These are phyloP conservation scores for Dispira simplex DNA, from an alignment of 192 early-diverging fungal species.

Conservation along the genomic window DNA sequence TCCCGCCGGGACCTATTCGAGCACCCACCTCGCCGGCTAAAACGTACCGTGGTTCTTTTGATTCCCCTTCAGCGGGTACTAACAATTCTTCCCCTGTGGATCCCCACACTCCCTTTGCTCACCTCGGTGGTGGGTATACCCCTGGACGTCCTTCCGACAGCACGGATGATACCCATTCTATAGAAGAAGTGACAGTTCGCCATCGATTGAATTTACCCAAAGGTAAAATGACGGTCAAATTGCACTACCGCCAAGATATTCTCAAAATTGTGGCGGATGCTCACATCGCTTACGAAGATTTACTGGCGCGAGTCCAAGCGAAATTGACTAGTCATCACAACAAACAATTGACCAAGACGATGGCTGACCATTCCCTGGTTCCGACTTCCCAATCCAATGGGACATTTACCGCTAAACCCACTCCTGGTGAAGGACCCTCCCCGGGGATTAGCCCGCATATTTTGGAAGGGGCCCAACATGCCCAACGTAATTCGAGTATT, in stretches of 20 bases:
- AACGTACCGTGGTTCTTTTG: too few relatives aligned
- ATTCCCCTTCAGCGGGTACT: too few relatives aligned
- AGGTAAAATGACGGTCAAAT: conserved; percentile 30
- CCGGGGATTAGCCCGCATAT: background rate
- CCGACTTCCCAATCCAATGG: background rate
- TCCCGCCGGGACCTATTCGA: too few relatives aligned
- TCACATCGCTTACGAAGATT: conserved; percentile 19
- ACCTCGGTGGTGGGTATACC: background rate
- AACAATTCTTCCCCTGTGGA: too few relatives aligned
- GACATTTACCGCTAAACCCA: background rate
- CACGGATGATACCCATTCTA: background rate
- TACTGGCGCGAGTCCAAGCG: conserved; percentile 18
- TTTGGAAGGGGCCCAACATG: background rate
- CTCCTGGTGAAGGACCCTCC: background rate
- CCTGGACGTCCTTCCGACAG: background rate
- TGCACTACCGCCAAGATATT: conserved; percentile 25
- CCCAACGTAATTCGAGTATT: background rate
- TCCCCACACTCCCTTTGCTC: too few relatives aligned
- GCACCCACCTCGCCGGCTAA: too few relatives aligned
- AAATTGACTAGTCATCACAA: conserved; percentile 15
- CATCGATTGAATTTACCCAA: conserved; percentile 10
- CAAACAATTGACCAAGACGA: background rate
- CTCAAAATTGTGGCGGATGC: conserved; percentile 27
- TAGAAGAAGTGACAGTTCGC: background rate
- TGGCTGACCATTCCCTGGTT: background rate